These are phyloP conservation scores for Halenospora varia DNA, from an alignment of 495 filamentous ascomycete genomes.

Conservation along the genomic window DNA sequence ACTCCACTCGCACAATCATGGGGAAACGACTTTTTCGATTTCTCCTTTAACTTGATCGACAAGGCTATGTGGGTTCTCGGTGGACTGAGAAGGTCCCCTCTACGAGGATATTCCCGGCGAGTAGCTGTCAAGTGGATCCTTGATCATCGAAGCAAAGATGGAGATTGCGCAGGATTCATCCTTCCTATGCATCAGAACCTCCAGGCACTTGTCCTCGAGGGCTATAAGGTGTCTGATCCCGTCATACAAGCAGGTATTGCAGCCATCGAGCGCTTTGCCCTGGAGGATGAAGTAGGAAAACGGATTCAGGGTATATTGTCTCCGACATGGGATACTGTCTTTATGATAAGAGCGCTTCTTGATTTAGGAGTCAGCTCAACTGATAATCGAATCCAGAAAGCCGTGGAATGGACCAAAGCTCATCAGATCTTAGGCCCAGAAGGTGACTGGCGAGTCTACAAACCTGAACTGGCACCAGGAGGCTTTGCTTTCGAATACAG, in stretches of 20 bases:
- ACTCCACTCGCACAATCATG: no score
- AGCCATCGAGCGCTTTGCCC: conserved; percentile 28
- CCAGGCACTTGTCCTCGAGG: conserved; percentile 30
- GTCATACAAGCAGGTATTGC: conserved; percentile 14
- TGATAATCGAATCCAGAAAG: conserved; percentile 5
- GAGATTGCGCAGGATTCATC: conserved; percentile 31
- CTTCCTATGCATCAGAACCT: conserved; percentile 30
- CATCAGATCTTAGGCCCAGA: conserved; percentile 23
- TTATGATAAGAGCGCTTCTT: conserved; percentile 32
- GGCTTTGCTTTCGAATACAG: conserved; percentile 35
- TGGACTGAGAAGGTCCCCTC: background rate
- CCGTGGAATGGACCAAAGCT: conserved; percentile 24
- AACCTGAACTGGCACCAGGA: conserved; percentile 23
- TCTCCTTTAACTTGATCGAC: no score
- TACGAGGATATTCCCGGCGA: conserved; percentile 20
- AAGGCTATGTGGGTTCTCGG: background rate
- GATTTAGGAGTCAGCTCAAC: conserved; percentile 14
- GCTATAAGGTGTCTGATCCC: conserved; percentile 14
- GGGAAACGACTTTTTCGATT: no score
- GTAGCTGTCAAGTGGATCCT: conserved; percentile 29
- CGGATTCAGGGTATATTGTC: conserved; percentile 27
- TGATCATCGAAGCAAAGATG: conserved; percentile 28
- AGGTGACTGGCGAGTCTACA: conserved; percentile 34
- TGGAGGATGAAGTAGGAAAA: conserved; percentile 23
- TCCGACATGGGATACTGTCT: conserved; percentile 34